Evolutionary conservation across 345 rosid genomes (phyloP).

Genomic region (Anacardium occidentale): DNA sequence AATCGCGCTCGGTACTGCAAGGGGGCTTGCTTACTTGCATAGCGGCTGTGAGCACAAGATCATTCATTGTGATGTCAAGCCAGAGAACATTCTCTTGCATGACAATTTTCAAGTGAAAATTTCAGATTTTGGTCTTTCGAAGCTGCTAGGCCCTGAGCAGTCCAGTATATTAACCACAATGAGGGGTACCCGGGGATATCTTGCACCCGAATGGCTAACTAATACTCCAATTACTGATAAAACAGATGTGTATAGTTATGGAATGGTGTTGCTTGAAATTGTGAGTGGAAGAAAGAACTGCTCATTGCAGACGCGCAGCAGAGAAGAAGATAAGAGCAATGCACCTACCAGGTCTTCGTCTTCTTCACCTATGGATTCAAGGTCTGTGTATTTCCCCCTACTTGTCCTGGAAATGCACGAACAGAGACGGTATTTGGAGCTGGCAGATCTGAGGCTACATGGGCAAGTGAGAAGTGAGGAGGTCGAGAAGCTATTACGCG

Average conservation of each 20-base stretch:
- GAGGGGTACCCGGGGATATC: constrained; percentile 19
- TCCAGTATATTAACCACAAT: constrained; percentile 2
- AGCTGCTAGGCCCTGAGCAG: constrained; percentile 2
- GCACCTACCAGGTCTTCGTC: neutral
- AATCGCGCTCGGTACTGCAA: constrained; percentile 25
- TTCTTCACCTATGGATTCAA: neutral
- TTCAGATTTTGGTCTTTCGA: constrained; percentile 17
- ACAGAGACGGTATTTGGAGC: constrained; percentile 19
- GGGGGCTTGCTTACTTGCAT: constrained; percentile 27
- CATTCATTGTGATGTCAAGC: constrained; percentile 19
- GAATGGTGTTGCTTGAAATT: constrained; percentile 25
- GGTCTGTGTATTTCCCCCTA: constrained; percentile 16
- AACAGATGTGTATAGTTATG: constrained; percentile 31
- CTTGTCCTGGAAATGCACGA: constrained; percentile 23
- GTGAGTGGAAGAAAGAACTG: constrained; percentile 20
- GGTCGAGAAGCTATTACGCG: constrained; percentile 19
- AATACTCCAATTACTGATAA: constrained; percentile 19
- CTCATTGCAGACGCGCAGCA: neutral
- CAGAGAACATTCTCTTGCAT: constrained; percentile 18
- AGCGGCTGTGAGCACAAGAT: constrained; percentile 24
- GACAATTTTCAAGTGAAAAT: constrained; percentile 5
- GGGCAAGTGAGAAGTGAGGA: neutral
- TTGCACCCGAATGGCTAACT: constrained; percentile 21
- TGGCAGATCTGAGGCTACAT: constrained; percentile 14
- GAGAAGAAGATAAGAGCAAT: neutral